Conservation (phyloP, 345 rosid genomes). For the Murraya paniculata region DNA sequence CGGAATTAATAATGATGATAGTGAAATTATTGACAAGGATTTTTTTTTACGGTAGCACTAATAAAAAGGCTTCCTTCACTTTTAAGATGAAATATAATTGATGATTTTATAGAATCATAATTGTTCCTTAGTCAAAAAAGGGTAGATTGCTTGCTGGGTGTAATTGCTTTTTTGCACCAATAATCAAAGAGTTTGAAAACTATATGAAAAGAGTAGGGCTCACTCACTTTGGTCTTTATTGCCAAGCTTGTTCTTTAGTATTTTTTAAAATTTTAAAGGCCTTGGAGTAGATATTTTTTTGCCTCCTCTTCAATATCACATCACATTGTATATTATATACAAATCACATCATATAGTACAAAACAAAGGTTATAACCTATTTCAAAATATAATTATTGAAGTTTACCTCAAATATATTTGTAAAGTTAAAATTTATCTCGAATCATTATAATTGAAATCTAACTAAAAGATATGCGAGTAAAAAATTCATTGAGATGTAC, state of each 20-base stretch:
- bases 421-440: too few species aligned
- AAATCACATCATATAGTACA: too few species aligned
- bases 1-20: background rate
- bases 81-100: background rate
- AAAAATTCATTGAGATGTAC: too few species aligned
- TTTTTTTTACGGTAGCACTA: background rate
- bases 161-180: background rate
- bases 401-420: too few species aligned
- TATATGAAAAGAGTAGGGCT: background rate
- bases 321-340: too few species aligned
- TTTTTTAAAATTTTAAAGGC: background rate
- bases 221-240: background rate
- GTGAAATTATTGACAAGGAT: background rate
- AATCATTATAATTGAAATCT: too few species aligned
- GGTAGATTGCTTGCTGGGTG: background rate
- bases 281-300: background rate
- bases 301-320: too few species aligned
- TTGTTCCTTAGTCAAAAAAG: background rate
- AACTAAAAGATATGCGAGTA: too few species aligned
- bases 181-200: background rate
- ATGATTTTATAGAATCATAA: background rate
- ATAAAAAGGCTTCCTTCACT: background rate
- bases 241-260: background rate
- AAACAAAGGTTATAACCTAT: too few species aligned
- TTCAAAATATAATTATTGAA: too few species aligned